Conservation (phyloP, 75 land plant genomes). For the Chamaecyparis obtusa region DNA sequence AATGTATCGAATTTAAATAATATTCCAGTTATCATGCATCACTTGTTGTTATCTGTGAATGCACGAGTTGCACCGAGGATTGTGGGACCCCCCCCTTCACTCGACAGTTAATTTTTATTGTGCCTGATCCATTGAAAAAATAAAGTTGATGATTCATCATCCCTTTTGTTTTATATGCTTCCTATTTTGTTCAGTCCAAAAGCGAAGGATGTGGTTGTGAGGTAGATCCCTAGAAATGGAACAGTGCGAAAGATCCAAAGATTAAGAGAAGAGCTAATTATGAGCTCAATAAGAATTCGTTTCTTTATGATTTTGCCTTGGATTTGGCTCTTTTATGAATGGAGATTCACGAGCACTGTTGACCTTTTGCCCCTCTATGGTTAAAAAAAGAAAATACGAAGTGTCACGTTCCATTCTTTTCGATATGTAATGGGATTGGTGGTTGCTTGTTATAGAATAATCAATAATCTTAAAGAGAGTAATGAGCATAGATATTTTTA, state of each 20-base stretch:
- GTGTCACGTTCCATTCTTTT: neutral
- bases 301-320: neutral
- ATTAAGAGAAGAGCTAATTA: neutral
- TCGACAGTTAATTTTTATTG: neutral
- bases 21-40: neutral
- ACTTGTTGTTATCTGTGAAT: neutral
- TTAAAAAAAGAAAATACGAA: neutral
- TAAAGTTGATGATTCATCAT: neutral
- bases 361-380: neutral
- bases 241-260: neutral
- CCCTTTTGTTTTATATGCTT: neutral
- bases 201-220: neutral
- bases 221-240: neutral
- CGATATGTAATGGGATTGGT: neutral
- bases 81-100: neutral
- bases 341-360: neutral
- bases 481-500: too few species aligned
- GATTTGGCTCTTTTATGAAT: neutral
- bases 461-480: too few species aligned
- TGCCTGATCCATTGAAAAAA: too few species aligned
- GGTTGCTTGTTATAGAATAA: neutral
- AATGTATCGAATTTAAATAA: neutral
- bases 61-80: constrained; percentile 3
- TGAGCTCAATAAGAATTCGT: neutral
- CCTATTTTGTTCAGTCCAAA: neutral